Evolutionary conservation across 495 filamentous ascomycete species (phyloP), one percentile per base, ranked within the genome.

Genomic region (Podospora pseudopauciseta): DNA sequence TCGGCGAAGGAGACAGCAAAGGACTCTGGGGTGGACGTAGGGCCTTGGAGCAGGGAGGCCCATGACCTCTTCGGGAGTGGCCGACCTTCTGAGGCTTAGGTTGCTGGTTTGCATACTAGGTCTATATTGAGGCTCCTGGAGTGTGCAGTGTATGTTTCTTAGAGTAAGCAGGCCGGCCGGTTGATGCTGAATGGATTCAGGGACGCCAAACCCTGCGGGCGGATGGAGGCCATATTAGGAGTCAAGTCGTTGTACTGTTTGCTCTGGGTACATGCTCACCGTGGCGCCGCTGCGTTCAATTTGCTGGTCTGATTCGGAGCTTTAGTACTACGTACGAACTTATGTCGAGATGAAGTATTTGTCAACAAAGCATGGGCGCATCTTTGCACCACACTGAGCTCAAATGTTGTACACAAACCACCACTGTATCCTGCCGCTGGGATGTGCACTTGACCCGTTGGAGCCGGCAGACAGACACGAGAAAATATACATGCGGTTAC

Each of bases 41-140:
- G 83, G 1, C 80, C 83, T 1, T 86, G 85, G 84, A 86, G 85
- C 68, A 79, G 79, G 61, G 83, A 86, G 66, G 82, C 84, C 9
- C 71, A 80, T 67, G 84, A 86, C 66, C 70, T 86, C 19, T 77
- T 86, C 66, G 83, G 80, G 55, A 77, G 72, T 23, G 79, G 77
- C 11, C 78, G 80, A 11, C 82, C 81, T 32, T 60, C 54, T 34
- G 5, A 34, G 65, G 39, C 39, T 13, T 49, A 49, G 39, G 15
- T 49, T 16, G 39, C 13, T 49, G 39, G 39, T 1, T 3, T 13
- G 13, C 13, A 49, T 11, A 49, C 9, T 49, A 11, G 39, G 39
- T 11, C 7, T 4, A 49, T 11, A 49, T 11, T 49, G 39, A 11
- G 39, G 6, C 13, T 49, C 13, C 0, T 11, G 39, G 39, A 13